Evolutionary conservation across 2,329 filamentous ascomycete species (phyloP), one percentile per base, ranked within the genome.

Genomic region (Malbranchea zuffiana): DNA sequence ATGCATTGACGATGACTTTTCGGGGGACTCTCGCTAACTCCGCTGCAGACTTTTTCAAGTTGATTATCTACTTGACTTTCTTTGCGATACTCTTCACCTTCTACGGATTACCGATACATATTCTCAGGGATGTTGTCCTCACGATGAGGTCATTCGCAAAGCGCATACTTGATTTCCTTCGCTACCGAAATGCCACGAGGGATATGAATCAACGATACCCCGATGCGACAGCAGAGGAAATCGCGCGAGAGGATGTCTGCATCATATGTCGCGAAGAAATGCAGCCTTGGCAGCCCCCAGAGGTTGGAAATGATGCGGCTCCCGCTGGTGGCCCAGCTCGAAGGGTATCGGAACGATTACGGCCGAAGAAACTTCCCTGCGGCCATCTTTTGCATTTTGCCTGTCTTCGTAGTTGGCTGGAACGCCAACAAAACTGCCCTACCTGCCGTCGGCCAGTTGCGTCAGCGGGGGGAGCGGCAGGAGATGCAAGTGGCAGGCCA

Each of bases 211-310:
- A 75, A 42, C 68, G 75, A 50, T 96, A 95, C 55, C 82, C 83
- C 3, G 90, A 98, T 56, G 90, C 90, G 1, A 94, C 83, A 1
- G 71, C 74, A 2, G 84, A 92, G 47, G 88, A 98, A 47, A 74
- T 98, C 16, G 67, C 70, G 18, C 72, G 82, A 32, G 88, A 95
- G 55, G 85, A 92, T 51, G 92, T 90, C 2, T 98, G 90, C 59
- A 98, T 98, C 49, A 94, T 98, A 38, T 98, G 90, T 59, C 78
- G 90, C 43, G 90, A 98, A 57, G 84, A 92, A 46, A 98, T 98
- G 90, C 75, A 75, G 21, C 77, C 80, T 1, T 94, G 85, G 82
- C 67, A 66, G 21, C 69, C 69, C 37, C 65, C 67, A 25, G 36
- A 29, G 13, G 59, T 54, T 29, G 61, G 62, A 28, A 61, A 54